Base-by-base conservation (phyloP, 2,329 filamentous ascomycete genomes). In the Aureobasidium sp. region DNA sequence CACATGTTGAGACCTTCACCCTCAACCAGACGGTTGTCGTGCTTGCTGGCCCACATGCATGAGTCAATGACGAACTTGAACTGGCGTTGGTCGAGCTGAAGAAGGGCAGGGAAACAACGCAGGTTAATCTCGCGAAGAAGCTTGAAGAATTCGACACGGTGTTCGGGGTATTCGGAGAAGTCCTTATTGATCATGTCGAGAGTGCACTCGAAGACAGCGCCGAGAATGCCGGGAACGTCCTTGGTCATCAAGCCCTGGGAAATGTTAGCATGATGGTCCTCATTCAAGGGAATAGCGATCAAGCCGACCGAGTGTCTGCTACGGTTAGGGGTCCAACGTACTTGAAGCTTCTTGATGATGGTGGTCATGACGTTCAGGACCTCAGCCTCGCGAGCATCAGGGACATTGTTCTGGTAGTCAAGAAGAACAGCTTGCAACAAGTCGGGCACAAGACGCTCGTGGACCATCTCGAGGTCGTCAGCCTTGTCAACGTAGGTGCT, bases 111-210 rank as follows among this genome's bases (percentile, higher is more conserved):
- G 86, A 99, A 99, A 77, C 94, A 99, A 74, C 96, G 91, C 52
- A 97, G 79, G 75, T 99, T 99, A 78, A 99, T 97, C 15, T 93
- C 90, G 67, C 95, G 85, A 41, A 99, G 83, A 29, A 99, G 84
- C 76, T 96, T 97, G 83, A 99, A 99, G 77, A 99, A 99, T 75
- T 97, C 93, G n/a, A 99, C 94, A 63, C 95, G 89, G 73, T 99
- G 94, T 75, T 99, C 94, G 0, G 94, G 94, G 75, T 96, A 99
- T 73, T 99, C 94, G 49, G 95, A 97, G 77, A 99, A 99, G 76
- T 99, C 94, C 79, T 99, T 99, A 84, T 97, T 99, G 79, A 99
- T 99, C 94, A 99, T 99, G 70, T 96, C 91, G 62, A 99, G 81
- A 3, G 94, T 99, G 79, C 93, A 97, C 76, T 97, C 93, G 70